Evolutionary conservation across 176 grass and related monocot genomes (phyloP).

Genomic region (Zea luxurians): DNA sequence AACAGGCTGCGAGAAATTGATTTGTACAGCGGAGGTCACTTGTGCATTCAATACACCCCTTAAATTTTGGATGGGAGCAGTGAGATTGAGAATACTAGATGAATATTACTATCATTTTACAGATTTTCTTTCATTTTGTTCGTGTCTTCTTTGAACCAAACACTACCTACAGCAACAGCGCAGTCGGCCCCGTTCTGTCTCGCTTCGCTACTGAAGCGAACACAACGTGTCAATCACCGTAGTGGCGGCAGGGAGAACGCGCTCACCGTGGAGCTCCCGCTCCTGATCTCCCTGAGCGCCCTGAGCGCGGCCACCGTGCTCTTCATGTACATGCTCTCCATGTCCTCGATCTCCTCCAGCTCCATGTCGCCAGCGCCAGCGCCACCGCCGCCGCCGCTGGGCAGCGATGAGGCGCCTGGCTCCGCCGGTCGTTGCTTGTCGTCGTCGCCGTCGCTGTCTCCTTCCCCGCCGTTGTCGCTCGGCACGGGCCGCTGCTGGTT

Average conservation of each 20-base stretch:
- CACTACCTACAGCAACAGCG: no score
- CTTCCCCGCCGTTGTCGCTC: constrained; percentile 17
- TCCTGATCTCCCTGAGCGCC: constrained; percentile 60
- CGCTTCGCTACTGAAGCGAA: no score
- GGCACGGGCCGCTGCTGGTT: constrained; percentile 36
- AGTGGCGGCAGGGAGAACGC: constrained; percentile 64
- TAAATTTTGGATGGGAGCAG: no score
- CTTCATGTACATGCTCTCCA: constrained; percentile 71
- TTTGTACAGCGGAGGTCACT: no score
- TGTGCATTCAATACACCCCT: no score
- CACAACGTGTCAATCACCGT: not conserved
- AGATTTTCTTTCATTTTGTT: no score
- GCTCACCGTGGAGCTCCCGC: constrained; percentile 67
- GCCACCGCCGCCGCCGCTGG: not conserved
- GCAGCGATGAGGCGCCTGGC: constrained; percentile 39
- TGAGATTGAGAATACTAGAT: no score
- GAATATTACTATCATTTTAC: no score
- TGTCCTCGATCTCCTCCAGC: constrained; percentile 61
- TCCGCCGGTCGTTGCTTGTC: not conserved
- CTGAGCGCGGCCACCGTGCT: constrained; percentile 62
- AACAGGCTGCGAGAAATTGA: no score
- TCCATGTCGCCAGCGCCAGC: not conserved
- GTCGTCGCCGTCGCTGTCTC: constrained; percentile 33
- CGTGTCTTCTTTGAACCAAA: no score
- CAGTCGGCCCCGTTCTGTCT: no score